Conservation (phyloP, 129 eudicot genomes). For the Artemisia annua region DNA sequence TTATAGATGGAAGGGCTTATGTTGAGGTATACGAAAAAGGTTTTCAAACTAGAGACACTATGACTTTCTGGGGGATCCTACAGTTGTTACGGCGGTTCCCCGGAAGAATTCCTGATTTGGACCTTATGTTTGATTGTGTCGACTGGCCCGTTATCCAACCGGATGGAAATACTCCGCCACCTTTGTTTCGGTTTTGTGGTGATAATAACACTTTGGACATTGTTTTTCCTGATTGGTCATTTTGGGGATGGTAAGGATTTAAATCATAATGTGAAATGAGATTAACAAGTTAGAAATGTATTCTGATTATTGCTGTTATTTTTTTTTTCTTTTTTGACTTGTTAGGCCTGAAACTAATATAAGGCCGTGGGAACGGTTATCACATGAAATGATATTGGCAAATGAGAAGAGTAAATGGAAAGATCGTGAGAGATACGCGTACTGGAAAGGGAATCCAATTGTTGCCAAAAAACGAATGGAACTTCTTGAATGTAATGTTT, state of each 20-base stretch:
- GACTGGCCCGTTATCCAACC: conserved; percentile 46
- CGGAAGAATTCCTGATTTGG: conserved; percentile 52
- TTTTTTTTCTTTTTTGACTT: neutral
- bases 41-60: conserved; percentile 61
- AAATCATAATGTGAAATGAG: neutral
- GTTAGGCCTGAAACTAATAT: conserved; percentile 48
- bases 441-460: conserved; percentile 44
- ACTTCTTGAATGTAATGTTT: conserved; percentile 33
- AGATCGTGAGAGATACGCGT: conserved; percentile 39
- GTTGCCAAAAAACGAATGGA: conserved; percentile 32
- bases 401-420: conserved; percentile 35
- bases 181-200: conserved; percentile 58
- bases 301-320: neutral
- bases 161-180: conserved; percentile 39
- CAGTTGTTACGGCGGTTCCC: conserved; percentile 53
- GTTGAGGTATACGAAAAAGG: conserved; percentile 34
- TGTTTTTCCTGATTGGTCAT: conserved; percentile 65
- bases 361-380: conserved; percentile 39
- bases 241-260: conserved; percentile 61
- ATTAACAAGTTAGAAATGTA: neutral
- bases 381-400: conserved; percentile 36
- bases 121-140: conserved; percentile 54
- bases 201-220: conserved; percentile 53
- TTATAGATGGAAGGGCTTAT: conserved; percentile 46
- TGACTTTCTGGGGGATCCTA: conserved; percentile 58